Conservation (phyloP, 192 early-diverging fungal species). For the Funneliformis mosseae region DNA sequence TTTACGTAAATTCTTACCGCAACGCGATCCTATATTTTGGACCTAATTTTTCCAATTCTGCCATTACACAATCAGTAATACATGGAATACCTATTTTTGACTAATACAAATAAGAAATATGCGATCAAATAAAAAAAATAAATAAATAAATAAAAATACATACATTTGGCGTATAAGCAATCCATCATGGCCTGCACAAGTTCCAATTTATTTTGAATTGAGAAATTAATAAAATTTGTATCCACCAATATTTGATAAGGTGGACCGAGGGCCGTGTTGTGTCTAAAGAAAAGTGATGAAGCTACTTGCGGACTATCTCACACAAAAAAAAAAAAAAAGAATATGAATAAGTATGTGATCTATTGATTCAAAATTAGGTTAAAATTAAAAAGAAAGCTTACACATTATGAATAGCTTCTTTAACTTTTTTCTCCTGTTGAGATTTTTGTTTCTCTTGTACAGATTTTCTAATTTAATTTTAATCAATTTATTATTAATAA, state of each 20-base stretch:
- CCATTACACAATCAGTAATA: constrained; percentile 98
- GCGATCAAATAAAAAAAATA: not conserved
- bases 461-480: constrained; percentile 40
- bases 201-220: constrained; percentile 98
- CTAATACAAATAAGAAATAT: not conserved
- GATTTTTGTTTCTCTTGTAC: constrained; percentile 69
- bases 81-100: constrained; percentile 74
- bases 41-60: constrained; percentile 97
- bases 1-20: constrained; percentile 48
- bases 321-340: no score
- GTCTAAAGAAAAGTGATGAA: constrained; percentile 95
- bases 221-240: constrained; percentile 99
- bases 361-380: not conserved
- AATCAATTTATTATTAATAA: not conserved
- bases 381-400: constrained; percentile 45
- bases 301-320: constrained; percentile 76
- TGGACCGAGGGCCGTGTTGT: constrained; percentile 93
- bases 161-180: constrained; percentile 96
- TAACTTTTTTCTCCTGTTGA: constrained; percentile 69
- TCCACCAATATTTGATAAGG: constrained; percentile 97
- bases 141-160: constrained; percentile 14
- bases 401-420: constrained; percentile 73
- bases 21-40: constrained; percentile 95
- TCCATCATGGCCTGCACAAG: constrained; percentile 98
- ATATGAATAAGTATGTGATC: not conserved